Evolutionary conservation across 2,329 filamentous ascomycete genomes (phyloP).

Genomic region (Ophiostoma piceae): DNA sequence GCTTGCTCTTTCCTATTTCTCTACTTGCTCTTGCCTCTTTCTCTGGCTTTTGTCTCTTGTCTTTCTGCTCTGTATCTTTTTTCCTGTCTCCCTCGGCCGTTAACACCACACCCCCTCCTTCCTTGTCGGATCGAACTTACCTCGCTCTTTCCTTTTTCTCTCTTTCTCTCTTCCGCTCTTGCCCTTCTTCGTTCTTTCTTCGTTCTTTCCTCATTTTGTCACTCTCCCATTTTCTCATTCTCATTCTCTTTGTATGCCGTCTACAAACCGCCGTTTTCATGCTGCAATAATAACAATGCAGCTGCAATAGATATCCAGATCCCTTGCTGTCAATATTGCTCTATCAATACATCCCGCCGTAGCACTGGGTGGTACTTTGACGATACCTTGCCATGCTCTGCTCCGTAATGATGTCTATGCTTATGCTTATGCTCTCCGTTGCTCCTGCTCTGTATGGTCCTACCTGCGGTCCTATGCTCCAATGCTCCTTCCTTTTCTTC

Average conservation of each 20-base stretch:
- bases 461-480: background rate
- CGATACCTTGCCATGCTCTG: conserved; percentile 9
- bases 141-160: background rate
- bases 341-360: conserved; percentile 4
- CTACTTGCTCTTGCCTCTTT: background rate
- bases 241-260: background rate
- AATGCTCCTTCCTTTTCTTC: conserved; percentile 9
- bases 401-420: background rate
- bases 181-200: background rate
- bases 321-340: background rate
- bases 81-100: background rate
- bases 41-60: background rate
- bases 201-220: background rate
- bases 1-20: conserved; percentile 9
- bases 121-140: background rate
- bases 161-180: background rate
- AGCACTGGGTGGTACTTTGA: conserved; percentile 1
- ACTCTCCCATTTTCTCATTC: background rate
- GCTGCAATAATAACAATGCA: background rate
- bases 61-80: background rate
- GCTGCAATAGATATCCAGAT: background rate
- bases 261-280: background rate
- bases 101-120: conserved; percentile 12
- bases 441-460: background rate
- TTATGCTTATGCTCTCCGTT: background rate